Evolutionary conservation across 441 rosid species (phyloP).

Genomic region (Croton setiger): DNA sequence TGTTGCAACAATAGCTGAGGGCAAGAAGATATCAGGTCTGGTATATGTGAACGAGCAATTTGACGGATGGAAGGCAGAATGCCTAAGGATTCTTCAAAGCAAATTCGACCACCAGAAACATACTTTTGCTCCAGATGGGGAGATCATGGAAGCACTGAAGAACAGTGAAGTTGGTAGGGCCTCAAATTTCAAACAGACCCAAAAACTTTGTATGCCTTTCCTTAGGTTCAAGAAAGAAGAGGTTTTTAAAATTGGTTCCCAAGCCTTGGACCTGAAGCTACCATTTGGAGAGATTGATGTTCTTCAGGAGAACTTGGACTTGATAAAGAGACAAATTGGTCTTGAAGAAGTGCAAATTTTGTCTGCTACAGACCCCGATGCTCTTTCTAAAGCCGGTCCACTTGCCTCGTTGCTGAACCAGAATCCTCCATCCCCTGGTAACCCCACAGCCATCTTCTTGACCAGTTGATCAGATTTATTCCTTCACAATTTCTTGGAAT

Average conservation of each 20-base stretch:
- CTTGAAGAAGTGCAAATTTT: slow-evolving; percentile 63
- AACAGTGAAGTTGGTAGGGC: slow-evolving; percentile 49
- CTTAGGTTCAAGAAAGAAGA: slow-evolving; percentile 85
- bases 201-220: slow-evolving; percentile 88
- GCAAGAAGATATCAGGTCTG: slow-evolving; percentile 50
- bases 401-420: slow-evolving; percentile 47
- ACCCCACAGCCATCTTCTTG: slow-evolving; percentile 73
- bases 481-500: neutral
- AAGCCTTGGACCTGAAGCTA: slow-evolving; percentile 71
- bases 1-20: slow-evolving; percentile 39
- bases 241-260: slow-evolving; percentile 55
- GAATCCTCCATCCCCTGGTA: slow-evolving; percentile 84
- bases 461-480: slow-evolving; percentile 32
- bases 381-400: slow-evolving; percentile 49
- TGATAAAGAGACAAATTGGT: slow-evolving; percentile 74
- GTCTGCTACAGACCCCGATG: slow-evolving; percentile 45
- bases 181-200: slow-evolving; percentile 55
- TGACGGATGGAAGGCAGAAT: slow-evolving; percentile 89
- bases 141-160: slow-evolving; percentile 55
- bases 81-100: slow-evolving; percentile 66
- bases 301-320: slow-evolving; percentile 63
- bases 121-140: slow-evolving; percentile 56
- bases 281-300: slow-evolving; percentile 89
- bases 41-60: slow-evolving; percentile 76
- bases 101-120: slow-evolving; percentile 43